These are phyloP conservation scores for Eucalyptus paniculata DNA, from an alignment of 345 rosid genomes.

Conservation along the genomic window DNA sequence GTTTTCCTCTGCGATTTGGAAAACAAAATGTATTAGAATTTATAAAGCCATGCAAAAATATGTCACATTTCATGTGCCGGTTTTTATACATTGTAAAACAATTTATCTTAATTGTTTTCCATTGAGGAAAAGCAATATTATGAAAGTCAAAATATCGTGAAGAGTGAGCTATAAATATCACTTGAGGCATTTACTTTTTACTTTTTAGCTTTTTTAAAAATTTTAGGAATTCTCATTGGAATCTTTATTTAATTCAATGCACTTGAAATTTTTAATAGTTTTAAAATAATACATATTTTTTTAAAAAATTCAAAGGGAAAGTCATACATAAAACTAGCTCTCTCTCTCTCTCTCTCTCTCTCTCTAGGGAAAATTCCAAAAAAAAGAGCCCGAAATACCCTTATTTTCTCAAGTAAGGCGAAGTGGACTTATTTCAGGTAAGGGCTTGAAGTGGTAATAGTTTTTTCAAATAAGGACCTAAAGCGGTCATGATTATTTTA, in stretches of 20 bases:
- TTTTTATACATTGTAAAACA: not conserved
- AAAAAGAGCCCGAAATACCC: fast-evolving
- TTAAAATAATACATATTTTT: not conserved
- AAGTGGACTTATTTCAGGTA: too few relatives aligned
- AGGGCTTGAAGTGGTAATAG: fast-evolving
- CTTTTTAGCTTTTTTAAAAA: not conserved
- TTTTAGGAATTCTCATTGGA: not conserved
- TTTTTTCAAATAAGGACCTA: too few relatives aligned
- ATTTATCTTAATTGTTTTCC: not conserved
- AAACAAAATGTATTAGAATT: not conserved
- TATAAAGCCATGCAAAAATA: not conserved
- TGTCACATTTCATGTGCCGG: not conserved
- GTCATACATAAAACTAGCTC: not conserved
- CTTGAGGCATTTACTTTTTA: not conserved
- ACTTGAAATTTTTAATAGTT: not conserved
- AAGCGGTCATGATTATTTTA: too few relatives aligned
- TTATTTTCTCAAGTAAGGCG: too few relatives aligned
- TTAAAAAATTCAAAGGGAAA: not conserved
- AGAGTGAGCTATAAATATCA: not conserved
- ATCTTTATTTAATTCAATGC: not conserved
- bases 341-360: too few relatives aligned
- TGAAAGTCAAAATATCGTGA: not conserved
- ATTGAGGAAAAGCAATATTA: not conserved
- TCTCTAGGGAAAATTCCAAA: too few relatives aligned
- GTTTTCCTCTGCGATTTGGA: not conserved